Evolutionary conservation across 495 filamentous ascomycete species (phyloP).

Genomic region (Cercophora sp.): DNA sequence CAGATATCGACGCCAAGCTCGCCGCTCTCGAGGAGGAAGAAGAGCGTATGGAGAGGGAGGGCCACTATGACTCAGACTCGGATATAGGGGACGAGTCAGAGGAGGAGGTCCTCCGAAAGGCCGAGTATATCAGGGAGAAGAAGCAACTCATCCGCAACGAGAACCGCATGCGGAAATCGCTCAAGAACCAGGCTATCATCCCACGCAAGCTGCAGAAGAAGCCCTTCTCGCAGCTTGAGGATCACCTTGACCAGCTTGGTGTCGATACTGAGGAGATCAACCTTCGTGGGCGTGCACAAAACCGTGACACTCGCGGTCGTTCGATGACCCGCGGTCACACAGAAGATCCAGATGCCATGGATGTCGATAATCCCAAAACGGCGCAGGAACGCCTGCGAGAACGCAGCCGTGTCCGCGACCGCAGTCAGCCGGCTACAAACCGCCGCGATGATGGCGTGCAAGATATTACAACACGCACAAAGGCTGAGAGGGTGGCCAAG

Average conservation of each 20-base stretch:
- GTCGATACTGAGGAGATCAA: slow-evolving; percentile 73
- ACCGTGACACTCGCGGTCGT: slow-evolving; percentile 61
- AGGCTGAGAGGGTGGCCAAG: slow-evolving; percentile 82
- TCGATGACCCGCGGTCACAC: slow-evolving; percentile 45
- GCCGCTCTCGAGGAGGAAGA: slow-evolving; percentile 91
- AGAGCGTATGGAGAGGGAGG: slow-evolving; percentile 79
- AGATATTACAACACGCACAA: slow-evolving; percentile 56
- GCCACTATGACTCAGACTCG: slow-evolving; percentile 64
- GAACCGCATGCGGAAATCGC: slow-evolving; percentile 81
- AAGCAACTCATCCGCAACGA: slow-evolving; percentile 83
- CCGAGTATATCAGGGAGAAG: slow-evolving; percentile 93
- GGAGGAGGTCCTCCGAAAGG: slow-evolving; percentile 82
- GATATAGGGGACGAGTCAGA: slow-evolving; percentile 79
- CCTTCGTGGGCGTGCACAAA: slow-evolving; percentile 63
- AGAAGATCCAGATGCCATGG: slow-evolving; percentile 72
- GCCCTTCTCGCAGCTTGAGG: slow-evolving; percentile 78
- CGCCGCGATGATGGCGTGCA: slow-evolving; percentile 76
- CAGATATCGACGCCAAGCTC: slow-evolving; percentile 90
- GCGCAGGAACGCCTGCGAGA: slow-evolving; percentile 62
- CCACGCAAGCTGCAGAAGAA: slow-evolving; percentile 72
- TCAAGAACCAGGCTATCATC: slow-evolving; percentile 93
- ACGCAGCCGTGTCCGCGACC: slow-evolving; percentile 71
- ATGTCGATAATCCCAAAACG: slow-evolving; percentile 62
- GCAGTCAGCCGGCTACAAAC: slow-evolving; percentile 73
- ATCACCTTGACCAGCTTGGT: slow-evolving; percentile 76